These are phyloP conservation scores for Pichia sp. DNA, from an alignment of 1,139 yeast genomes.

Conservation along the genomic window DNA sequence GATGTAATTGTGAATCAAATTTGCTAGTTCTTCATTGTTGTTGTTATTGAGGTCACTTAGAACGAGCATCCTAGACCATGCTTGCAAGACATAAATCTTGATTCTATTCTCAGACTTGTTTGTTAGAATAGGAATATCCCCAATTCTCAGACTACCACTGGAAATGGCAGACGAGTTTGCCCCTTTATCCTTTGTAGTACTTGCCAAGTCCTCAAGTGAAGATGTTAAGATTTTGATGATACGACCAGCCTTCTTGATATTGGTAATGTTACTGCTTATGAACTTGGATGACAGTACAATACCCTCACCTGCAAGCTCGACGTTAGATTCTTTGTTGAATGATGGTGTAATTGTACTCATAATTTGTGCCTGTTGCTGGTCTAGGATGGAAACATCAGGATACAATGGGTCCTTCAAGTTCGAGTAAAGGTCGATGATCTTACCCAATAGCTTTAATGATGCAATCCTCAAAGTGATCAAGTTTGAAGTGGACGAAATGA, in stretches of 20 bases:
- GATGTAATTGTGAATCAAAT: conserved; percentile 53
- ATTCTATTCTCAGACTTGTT: conserved; percentile 54
- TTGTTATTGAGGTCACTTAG: conserved; percentile 21
- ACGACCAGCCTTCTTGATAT: conserved; percentile 45
- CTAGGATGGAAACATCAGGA: conserved; percentile 65
- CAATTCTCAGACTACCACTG: conserved; percentile 26
- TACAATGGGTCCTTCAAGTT: conserved; percentile 64
- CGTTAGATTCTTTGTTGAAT: conserved; percentile 67
- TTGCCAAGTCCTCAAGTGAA: conserved; percentile 57
- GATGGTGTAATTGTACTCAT: conserved; percentile 88
- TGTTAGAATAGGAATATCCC: conserved; percentile 34
- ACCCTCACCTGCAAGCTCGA: conserved; percentile 71
- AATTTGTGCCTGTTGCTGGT: conserved; percentile 92
- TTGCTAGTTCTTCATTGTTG: conserved; percentile 24
- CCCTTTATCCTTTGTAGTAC: no score
- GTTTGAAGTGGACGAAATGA: conserved; percentile 73
- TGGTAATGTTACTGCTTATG: conserved; percentile 47
- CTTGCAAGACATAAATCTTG: conserved; percentile 64
- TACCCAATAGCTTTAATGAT: conserved; percentile 65
- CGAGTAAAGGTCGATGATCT: conserved; percentile 40
- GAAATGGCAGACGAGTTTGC: conserved; percentile 1
- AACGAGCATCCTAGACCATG: conserved; percentile 82
- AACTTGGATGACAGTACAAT: conserved; percentile 75
- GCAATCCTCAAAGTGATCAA: conserved; percentile 52
- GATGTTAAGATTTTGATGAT: conserved; percentile 60